Conservation (phyloP, 805 yeast species). For the Zygotorulaspora sp. region DNA sequence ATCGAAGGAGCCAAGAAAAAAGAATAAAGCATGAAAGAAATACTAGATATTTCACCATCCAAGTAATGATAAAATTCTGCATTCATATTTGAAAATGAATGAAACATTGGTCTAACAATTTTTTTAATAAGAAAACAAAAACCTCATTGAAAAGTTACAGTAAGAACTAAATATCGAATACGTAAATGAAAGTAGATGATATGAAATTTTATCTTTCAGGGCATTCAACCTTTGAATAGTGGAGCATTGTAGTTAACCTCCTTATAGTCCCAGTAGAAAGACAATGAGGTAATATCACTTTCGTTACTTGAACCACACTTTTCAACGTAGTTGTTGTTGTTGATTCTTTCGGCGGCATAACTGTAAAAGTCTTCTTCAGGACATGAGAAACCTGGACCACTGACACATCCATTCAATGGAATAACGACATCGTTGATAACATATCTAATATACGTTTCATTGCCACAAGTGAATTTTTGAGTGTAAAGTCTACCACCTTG, state of each 20-base stretch:
- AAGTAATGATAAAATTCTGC: too few species aligned
- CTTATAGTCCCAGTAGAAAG: constrained; percentile 20
- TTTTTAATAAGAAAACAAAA: too few species aligned
- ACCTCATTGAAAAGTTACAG: too few species aligned
- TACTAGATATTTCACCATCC: too few species aligned
- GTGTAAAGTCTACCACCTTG: constrained; percentile 52
- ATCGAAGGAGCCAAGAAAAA: too few species aligned
- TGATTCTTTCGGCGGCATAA: constrained; percentile 31
- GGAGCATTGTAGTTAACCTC: constrained; percentile 4
- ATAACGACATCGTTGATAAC: constrained; percentile 51
- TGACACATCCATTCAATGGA: constrained; percentile 44
- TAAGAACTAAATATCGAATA: too few species aligned
- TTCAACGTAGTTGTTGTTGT: constrained; percentile 28
- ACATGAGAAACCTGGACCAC: constrained; percentile 53
- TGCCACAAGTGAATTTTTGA: constrained; percentile 45
- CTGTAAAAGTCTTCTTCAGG: constrained; percentile 34
- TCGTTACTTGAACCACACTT: constrained; percentile 29
- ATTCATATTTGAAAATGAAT: too few species aligned
- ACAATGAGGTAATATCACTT: constrained; percentile 16
- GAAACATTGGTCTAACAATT: too few species aligned
- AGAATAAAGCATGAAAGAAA: too few species aligned
- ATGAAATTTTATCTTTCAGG: too few species aligned
- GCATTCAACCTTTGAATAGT: too few species aligned
- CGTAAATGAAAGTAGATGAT: too few species aligned
- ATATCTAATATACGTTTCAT: constrained; percentile 42